Evolutionary conservation across 177 flowering plant genomes (phyloP).

Genomic region (Vitis hybrid): DNA sequence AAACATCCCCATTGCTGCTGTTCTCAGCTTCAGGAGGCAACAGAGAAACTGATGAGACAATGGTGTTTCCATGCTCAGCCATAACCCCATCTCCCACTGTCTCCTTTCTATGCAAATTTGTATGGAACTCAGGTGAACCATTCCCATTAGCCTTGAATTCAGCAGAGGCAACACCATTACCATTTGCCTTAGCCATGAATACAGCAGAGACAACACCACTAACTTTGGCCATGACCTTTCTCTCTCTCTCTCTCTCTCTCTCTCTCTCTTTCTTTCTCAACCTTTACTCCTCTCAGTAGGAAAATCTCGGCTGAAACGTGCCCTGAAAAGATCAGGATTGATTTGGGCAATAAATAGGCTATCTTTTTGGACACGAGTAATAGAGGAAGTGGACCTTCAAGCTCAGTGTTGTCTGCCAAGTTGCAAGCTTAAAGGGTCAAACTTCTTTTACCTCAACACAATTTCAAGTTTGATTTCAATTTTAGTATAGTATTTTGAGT

Average conservation of each 20-base stretch:
- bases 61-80: background rate
- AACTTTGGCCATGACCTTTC: background rate
- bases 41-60: background rate
- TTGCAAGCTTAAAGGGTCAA: background rate
- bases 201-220: background rate
- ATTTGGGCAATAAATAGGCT: slow-evolving; percentile 2
- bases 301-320: background rate
- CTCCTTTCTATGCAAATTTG: background rate
- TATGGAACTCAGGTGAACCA: background rate
- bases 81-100: background rate
- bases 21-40: background rate
- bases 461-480: too few species aligned
- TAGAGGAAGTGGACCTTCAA: background rate
- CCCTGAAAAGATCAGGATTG: background rate
- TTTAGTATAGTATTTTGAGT: too few species aligned
- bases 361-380: background rate
- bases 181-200: too few species aligned
- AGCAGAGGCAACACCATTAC: too few species aligned
- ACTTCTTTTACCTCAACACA: too few species aligned
- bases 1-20: background rate
- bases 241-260: background rate
- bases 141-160: too few species aligned
- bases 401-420: background rate
- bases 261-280: background rate
- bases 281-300: too few species aligned